phyloP scores from a whole-genome alignment of 345 rosid genomes.

The Eucalyptus melliodora region DNA sequence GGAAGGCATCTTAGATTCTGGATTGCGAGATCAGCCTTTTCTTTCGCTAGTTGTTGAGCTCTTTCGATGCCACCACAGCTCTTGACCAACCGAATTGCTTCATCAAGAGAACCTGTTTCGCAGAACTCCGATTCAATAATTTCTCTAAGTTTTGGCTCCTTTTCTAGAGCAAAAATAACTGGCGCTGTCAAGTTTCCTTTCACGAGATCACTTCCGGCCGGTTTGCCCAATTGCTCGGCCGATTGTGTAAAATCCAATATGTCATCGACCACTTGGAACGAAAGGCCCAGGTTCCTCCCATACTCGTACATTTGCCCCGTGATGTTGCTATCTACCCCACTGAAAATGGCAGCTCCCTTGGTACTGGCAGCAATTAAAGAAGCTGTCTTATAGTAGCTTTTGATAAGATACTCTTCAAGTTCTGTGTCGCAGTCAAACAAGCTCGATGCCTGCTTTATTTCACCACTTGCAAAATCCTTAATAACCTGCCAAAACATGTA shows the following conservation, averaged over 20 bases:
- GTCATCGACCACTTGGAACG: constrained; percentile 90
- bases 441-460: constrained; percentile 94
- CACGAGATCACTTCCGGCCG: constrained; percentile 73
- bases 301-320: constrained; percentile 63
- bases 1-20: constrained; percentile 65
- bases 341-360: constrained; percentile 85
- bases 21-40: constrained; percentile 75
- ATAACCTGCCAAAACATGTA: constrained; percentile 44
- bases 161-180: constrained; percentile 68
- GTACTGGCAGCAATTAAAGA: constrained; percentile 92
- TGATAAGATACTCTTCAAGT: constrained; percentile 78
- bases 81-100: constrained; percentile 61
- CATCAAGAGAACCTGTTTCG: constrained; percentile 70
- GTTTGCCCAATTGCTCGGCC: constrained; percentile 89
- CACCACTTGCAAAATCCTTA: constrained; percentile 97
- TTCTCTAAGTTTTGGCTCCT: constrained; percentile 69
- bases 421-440: constrained; percentile 69
- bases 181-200: constrained; percentile 95
- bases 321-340: constrained; percentile 40
- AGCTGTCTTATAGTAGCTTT: constrained; percentile 93
- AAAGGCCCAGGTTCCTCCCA: constrained; percentile 86
- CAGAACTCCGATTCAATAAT: constrained; percentile 87
- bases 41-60: constrained; percentile 66
- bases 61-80: constrained; percentile 59
- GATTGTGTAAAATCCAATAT: constrained; percentile 91